phyloP scores from a whole-genome alignment of 2,329 filamentous ascomycete species.

The Moelleriella libera region DNA sequence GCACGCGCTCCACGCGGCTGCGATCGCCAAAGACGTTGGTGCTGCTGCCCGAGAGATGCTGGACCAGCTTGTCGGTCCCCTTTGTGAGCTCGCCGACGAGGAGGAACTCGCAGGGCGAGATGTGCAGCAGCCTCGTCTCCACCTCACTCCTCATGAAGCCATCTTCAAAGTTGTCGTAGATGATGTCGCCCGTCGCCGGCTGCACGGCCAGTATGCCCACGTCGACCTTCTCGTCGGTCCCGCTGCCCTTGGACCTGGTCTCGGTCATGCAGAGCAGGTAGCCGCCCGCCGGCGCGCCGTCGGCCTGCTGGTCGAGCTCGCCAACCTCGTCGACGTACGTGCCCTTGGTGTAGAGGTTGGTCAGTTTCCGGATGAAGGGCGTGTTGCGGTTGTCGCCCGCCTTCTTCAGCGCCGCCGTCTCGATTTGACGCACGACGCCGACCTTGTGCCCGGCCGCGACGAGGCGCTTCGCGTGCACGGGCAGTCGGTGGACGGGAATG shows the following conservation, averaged over 20 bases:
- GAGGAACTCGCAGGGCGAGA: conserved; percentile 88
- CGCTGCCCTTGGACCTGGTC: conserved; percentile 60
- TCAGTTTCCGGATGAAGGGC: conserved; percentile 83
- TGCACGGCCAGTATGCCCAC: conserved; percentile 90
- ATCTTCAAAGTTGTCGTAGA: conserved; percentile 92
- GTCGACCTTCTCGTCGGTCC: conserved; percentile 85
- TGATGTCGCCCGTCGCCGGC: conserved; percentile 86
- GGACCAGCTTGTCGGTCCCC: conserved; percentile 81
- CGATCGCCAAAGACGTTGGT: conserved; percentile 88
- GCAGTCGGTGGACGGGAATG: conserved; percentile 80
- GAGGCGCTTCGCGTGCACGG: conserved; percentile 86
- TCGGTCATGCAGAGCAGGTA: conserved; percentile 91
- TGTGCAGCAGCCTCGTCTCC: conserved; percentile 87
- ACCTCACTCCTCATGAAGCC: conserved; percentile 96
- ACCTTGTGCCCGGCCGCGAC: conserved; percentile 92
- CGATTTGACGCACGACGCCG: conserved; percentile 83
- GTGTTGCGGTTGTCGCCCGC: conserved; percentile 88
- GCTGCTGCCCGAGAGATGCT: conserved; percentile 77
- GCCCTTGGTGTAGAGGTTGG: conserved; percentile 94
- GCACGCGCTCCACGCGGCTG: conserved; percentile 68
- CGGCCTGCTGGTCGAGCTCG: conserved; percentile 45
- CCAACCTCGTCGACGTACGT: conserved; percentile 94
- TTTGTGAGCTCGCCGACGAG: conserved; percentile 84
- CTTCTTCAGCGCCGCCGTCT: conserved; percentile 92
- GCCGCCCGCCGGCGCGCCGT: conserved; percentile 48